Evolutionary conservation across 495 filamentous ascomycete species (phyloP), one percentile per base, ranked within the genome.

Genomic region (Cenococcum geophilum): DNA sequence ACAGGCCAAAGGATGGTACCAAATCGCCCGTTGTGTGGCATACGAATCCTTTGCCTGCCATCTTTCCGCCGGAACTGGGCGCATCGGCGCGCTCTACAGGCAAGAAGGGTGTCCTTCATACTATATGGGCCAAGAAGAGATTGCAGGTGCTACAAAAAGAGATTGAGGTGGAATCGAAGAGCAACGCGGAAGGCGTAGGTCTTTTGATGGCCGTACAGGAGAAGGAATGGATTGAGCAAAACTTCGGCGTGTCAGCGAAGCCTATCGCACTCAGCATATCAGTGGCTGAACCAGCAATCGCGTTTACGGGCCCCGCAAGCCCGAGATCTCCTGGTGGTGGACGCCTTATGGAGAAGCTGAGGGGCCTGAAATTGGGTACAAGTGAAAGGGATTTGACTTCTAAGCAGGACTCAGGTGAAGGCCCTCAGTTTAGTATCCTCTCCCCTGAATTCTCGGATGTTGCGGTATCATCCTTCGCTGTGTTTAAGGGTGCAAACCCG

Each of bases 191-290:
- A 70, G 85, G 88, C 34, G 80, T 95, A 22, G 89, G 86, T 4
- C 74, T 92, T 50, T 82, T 87, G 64, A 92, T 95, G 88, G 88
- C 86, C 0, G 67, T 87, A 34, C 82, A 88, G 56, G 89, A 95
- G 71, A 87, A 86, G 62, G 82, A 86, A 58, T 92, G 89, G 88
- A 87, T 95, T 43, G 83, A 89, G 70, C 73, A 81, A 32, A 87
- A 90, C 63, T 93, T 91, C 71, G 88, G 88, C 0, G 77, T 91
- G 1, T 70, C 58, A 10, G 62, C 72, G 16, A 72, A 68, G 43
- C 68, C 75, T 14, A 40, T 53, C 5, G 60, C 63, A 4, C 63
- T 65, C 45, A 69, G 60, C 54, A 58, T 70, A 3, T 56, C 72
- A 3, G 70, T 71, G 34, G 69, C 70, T 37, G 62, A 56, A 58